Percentiles rank a stretch among this genome's conserved stretches.
Evolutionary conservation across 805 yeast genomes (phyloP).

Genomic region (Yamadazyma laniorum): DNA sequence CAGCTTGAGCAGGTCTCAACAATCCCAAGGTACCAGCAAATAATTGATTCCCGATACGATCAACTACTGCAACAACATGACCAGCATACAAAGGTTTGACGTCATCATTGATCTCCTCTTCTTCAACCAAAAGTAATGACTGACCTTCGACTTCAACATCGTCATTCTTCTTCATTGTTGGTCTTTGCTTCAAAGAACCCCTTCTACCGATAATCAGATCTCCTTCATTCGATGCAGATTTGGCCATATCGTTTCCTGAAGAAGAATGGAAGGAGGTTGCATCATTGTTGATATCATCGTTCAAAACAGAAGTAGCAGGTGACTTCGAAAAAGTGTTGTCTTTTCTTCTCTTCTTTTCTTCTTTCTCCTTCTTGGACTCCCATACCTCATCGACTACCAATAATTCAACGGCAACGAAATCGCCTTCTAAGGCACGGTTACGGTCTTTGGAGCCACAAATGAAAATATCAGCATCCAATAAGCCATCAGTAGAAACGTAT

Average conservation of each 20-base stretch:
- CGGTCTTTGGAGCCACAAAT: constrained; percentile 98
- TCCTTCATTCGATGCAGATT: constrained; percentile 35
- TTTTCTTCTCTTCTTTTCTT: constrained; percentile 92
- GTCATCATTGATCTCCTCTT: constrained; percentile 91
- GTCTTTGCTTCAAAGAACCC: constrained; percentile 91
- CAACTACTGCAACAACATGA: constrained; percentile 96
- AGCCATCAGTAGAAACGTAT: constrained; percentile 95
- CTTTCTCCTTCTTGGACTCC: constrained; percentile 94
- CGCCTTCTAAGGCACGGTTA: constrained; percentile 96
- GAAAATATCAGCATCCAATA: constrained; percentile 93
- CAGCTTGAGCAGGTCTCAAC: constrained; percentile 93
- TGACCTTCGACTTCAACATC: constrained; percentile 99
- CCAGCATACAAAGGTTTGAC: constrained; percentile 95
- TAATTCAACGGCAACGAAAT: constrained; percentile 91
- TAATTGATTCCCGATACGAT: constrained; percentile 94
- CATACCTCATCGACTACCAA: constrained; percentile 96
- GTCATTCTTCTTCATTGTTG: constrained; percentile 95
- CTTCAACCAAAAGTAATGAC: constrained; percentile 84
- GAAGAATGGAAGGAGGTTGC: constrained; percentile 58
- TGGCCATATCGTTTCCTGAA: constrained; percentile 22
- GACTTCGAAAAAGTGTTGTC: constrained; percentile 47
- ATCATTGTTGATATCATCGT: constrained; percentile 76
- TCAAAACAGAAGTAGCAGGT: constrained; percentile 37
- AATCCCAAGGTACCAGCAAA: constrained; percentile 93
- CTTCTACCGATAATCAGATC: constrained; percentile 52